These are phyloP conservation scores for Rhododendron vialii DNA, from an alignment of 148 eudicot species.

Conservation along the genomic window DNA sequence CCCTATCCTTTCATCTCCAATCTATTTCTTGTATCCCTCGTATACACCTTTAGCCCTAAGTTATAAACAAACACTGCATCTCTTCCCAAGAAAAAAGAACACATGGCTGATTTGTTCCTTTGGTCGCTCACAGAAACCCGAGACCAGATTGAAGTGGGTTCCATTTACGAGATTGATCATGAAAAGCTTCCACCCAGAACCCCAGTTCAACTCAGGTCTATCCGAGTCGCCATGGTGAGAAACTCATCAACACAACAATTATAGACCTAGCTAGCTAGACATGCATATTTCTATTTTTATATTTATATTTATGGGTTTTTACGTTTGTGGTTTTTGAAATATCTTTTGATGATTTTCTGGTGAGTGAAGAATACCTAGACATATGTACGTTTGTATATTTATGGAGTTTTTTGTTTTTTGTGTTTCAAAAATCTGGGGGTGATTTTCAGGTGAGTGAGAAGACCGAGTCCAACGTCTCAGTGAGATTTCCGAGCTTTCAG, in stretches of 20 bases:
- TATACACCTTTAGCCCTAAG: neutral
- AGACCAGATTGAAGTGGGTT: constrained; percentile 43
- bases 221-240: constrained; percentile 64
- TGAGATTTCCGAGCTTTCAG: constrained; percentile 60
- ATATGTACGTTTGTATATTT: neutral
- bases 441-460: constrained; percentile 56
- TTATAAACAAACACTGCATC: neutral
- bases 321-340: neutral
- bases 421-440: neutral
- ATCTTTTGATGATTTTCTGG: constrained; percentile 28
- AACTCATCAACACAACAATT: neutral
- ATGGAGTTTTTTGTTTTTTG: neutral
- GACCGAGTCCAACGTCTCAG: constrained; percentile 45
- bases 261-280: neutral
- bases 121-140: constrained; percentile 4
- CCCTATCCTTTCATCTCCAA: neutral
- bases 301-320: neutral
- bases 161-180: constrained; percentile 57
- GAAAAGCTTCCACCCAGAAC: constrained; percentile 36
- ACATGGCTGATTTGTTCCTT: constrained; percentile 1
- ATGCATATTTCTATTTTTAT: neutral
- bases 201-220: constrained; percentile 49
- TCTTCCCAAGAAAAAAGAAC: neutral
- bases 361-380: constrained; percentile 24
- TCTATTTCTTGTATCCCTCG: neutral